These are phyloP conservation scores for Debaryomyces psychrophilus DNA, from an alignment of 1,139 yeast species.

Conservation along the genomic window DNA sequence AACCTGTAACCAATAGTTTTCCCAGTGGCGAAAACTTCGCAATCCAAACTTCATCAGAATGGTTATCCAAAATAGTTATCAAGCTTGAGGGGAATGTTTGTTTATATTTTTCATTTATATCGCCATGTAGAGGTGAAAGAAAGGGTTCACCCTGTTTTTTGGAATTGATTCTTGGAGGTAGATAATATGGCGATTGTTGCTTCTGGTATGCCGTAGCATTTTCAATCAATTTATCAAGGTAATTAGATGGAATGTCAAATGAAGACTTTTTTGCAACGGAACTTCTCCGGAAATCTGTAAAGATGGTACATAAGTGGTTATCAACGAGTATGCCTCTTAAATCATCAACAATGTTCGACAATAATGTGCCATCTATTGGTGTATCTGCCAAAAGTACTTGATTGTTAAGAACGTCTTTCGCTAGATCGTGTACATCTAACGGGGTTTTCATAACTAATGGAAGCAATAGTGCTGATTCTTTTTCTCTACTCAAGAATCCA, in stretches of 20 bases:
- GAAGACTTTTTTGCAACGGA: constrained; percentile 6
- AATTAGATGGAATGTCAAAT: constrained; percentile 26
- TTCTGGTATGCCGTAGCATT: constrained; percentile 34
- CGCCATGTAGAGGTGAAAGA: constrained; percentile 8
- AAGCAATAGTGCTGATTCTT: constrained; percentile 32
- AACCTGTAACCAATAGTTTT: constrained; percentile 70
- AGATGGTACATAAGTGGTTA: constrained; percentile 8
- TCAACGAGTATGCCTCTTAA: constrained; percentile 11
- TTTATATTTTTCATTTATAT: constrained; percentile 22
- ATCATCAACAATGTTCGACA: neutral
- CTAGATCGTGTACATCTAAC: constrained; percentile 16
- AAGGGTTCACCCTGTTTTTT: constrained; percentile 5
- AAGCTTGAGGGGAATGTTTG: constrained; percentile 49
- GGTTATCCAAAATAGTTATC: constrained; percentile 48
- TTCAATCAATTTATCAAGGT: constrained; percentile 31
- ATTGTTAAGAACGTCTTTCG: constrained; percentile 14
- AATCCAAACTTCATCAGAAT: constrained; percentile 83
- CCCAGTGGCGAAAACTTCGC: constrained; percentile 81
- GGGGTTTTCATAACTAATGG: constrained; percentile 27
- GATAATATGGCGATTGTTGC: constrained; percentile 33
- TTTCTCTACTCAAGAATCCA: constrained; percentile 25
- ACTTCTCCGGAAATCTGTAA: constrained; percentile 4
- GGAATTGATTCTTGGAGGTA: constrained; percentile 33
- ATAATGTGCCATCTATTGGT: neutral
- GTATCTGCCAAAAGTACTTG: constrained; percentile 9